Percentiles rank a stretch among this genome's conserved stretches.
Evolutionary conservation across 2,329 filamentous ascomycete species (phyloP).

Genomic region (Exophiala sp.): DNA sequence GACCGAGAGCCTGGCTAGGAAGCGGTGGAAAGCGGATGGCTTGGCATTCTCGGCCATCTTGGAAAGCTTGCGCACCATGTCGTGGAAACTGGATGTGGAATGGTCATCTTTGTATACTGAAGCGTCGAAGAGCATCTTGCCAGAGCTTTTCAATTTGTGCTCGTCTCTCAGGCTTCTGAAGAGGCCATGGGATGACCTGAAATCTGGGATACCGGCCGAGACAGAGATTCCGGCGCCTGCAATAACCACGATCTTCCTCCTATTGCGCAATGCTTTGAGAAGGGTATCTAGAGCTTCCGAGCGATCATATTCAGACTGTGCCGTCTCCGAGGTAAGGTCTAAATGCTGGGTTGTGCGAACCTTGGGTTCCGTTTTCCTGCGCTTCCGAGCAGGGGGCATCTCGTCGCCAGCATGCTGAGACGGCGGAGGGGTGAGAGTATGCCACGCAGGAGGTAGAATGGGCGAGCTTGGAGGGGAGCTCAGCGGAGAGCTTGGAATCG

Average conservation of each 20-base stretch:
- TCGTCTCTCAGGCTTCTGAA: conserved; percentile 80
- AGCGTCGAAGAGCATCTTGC: conserved; percentile 93
- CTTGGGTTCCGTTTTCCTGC: conserved; percentile 58
- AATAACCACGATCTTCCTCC: conserved; percentile 94
- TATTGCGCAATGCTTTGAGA: conserved; percentile 69
- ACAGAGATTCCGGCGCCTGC: conserved; percentile 96
- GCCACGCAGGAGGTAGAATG: conserved; percentile 35
- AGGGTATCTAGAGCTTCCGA: conserved; percentile 62
- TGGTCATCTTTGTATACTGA: conserved; percentile 91
- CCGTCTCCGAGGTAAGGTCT: conserved; percentile 51
- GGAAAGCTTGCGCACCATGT: conserved; percentile 88
- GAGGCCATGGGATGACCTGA: conserved; percentile 82
- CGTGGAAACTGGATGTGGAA: conserved; percentile 85
- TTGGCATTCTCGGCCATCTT: conserved; percentile 68
- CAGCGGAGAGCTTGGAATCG: conserved; percentile 37
- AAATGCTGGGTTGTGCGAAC: conserved; percentile 76
- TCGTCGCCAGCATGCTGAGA: conserved; percentile 51
- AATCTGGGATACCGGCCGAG: conserved; percentile 93
- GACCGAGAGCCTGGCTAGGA: conserved; percentile 80
- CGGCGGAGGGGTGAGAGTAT: conserved; percentile 39
- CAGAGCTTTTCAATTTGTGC: conserved; percentile 86
- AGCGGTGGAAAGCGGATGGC: conserved; percentile 86
- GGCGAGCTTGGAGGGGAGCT: conserved; percentile 41
- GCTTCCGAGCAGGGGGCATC: conserved; percentile 68
- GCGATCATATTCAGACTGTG: conserved; percentile 45